Evolutionary conservation across 2,329 filamentous ascomycete genomes (phyloP).

Genomic region (Apiospora marii): DNA sequence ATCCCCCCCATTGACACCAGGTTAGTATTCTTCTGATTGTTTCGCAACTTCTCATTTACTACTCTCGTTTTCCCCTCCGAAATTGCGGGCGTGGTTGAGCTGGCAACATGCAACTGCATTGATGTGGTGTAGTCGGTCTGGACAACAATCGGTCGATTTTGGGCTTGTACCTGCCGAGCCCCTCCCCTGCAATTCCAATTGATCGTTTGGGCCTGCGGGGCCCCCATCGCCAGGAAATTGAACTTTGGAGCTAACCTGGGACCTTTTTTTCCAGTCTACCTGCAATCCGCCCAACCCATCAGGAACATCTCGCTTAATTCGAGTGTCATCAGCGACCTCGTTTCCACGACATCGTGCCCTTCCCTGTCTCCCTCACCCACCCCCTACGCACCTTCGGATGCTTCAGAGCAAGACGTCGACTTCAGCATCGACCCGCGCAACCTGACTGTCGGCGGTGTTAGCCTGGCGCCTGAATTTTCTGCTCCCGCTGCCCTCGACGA

Average conservation of each 20-base stretch:
- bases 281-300: constrained; percentile 30
- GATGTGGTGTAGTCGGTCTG: neutral
- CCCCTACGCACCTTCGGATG: constrained; percentile 74
- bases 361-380: constrained; percentile 89
- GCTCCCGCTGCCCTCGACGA: constrained; percentile 71
- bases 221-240: constrained; percentile 23
- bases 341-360: constrained; percentile 79
- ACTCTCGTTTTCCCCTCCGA: neutral
- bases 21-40: constrained; percentile 63
- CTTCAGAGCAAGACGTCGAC: constrained; percentile 76
- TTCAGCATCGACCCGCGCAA: constrained; percentile 89
- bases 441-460: constrained; percentile 73
- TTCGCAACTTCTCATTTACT: neutral
- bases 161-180: constrained; percentile 23
- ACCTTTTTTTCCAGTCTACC: constrained; percentile 39
- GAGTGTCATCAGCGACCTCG: constrained; percentile 71
- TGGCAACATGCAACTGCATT: constrained; percentile 10
- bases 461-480: constrained; percentile 68
- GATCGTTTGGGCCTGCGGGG: constrained; percentile 14
- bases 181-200: constrained; percentile 18
- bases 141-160: constrained; percentile 21
- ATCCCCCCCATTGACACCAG: constrained; percentile 89
- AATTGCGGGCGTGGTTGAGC: neutral
- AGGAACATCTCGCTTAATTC: constrained; percentile 66
- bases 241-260: constrained; percentile 17